Evolutionary conservation across 2,329 filamentous ascomycete genomes (phyloP), one percentile per base, ranked within the genome.

Genomic region (Phyllosticta paracitricarpa): DNA sequence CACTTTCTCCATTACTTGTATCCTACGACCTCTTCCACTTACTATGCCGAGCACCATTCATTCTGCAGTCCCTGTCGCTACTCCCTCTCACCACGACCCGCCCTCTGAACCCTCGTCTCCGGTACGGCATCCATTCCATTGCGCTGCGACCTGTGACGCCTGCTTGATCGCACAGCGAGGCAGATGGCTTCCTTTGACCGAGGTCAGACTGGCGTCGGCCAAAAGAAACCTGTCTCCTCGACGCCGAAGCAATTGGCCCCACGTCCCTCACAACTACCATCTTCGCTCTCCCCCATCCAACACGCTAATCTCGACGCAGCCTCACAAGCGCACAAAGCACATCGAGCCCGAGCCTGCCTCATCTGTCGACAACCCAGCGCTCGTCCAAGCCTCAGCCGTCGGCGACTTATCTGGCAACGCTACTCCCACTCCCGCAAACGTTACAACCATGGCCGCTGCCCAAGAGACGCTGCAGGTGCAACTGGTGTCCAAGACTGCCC

Each of bases 401-500:
- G 67, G 64, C 64, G 66, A 64, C 57, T 70, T 73, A 62, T 71
- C 70, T 28, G 70, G 71, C 62, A 65, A 67, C 60, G 71, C 71
- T 57, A 74, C 73, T 14, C 72, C 72, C 0, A 75, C 72, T 12
- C 72, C 72, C 35, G 59, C 56, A 40, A 53, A 59, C 51, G 68
- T 65, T 58, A 67, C 68, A 56, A 68, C 68, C 0, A 58, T 52
- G 24, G 66, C 70, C 2, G 65, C 67, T 4, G 68, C 69, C 33
- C 85, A 86, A n/a, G 59, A 61, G 40, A 78, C 87, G 2, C 82
- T 96, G 58, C 84, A 91, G 64, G 86, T 99, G 76, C 93, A 97
- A 82, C 91, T 95, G 76, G 86, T 97, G 63, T 88, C 88, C 8
- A 79, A 85, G 48, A 85, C 87, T 65, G 94, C 88, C n/a, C 84